Evolutionary conservation across 805 yeast genomes (phyloP).

Genomic region (Saccharomycopsis malanga): DNA sequence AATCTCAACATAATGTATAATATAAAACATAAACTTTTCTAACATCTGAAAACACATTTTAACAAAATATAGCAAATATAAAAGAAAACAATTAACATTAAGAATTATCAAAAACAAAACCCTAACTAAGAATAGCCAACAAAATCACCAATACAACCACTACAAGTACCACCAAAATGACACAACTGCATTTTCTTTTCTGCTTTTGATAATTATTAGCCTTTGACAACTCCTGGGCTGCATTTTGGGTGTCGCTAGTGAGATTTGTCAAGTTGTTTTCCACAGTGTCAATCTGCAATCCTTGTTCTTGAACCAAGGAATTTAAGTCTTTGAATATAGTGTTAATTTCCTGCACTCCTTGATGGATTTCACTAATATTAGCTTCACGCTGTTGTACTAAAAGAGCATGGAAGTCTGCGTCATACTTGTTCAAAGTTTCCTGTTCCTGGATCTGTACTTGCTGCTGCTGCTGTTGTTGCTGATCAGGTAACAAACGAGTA

Average conservation of each 20-base stretch:
- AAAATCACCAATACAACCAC: constrained; percentile 53
- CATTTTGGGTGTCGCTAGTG: constrained; percentile 59
- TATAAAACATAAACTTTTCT: too few relatives aligned
- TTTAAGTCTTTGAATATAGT: constrained; percentile 79
- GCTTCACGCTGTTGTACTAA: constrained; percentile 66
- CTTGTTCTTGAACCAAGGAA: constrained; percentile 74
- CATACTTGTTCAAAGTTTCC: constrained; percentile 35
- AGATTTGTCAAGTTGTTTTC: constrained; percentile 69
- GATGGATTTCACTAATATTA: constrained; percentile 64
- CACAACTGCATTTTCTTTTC: constrained; percentile 68
- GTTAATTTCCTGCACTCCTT: constrained; percentile 79
- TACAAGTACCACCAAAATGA: constrained; percentile 50
- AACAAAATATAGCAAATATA: too few relatives aligned
- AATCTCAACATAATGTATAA: too few relatives aligned
- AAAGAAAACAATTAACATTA: too few relatives aligned
- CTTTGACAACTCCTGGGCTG: constrained; percentile 59
- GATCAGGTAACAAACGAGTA: constrained; percentile 35
- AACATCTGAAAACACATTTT: too few relatives aligned
- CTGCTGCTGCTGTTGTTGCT: constrained; percentile 27
- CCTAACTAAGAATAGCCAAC: constrained; percentile 36
- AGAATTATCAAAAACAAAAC: too few relatives aligned
- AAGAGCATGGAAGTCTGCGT: constrained; percentile 55
- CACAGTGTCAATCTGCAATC: constrained; percentile 73
- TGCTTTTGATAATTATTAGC: constrained; percentile 71
- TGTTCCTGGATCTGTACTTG: constrained; percentile 32